Conservation (phyloP, 1,284 basidiomycete genomes). For the Exsudoporus floridanus region DNA sequence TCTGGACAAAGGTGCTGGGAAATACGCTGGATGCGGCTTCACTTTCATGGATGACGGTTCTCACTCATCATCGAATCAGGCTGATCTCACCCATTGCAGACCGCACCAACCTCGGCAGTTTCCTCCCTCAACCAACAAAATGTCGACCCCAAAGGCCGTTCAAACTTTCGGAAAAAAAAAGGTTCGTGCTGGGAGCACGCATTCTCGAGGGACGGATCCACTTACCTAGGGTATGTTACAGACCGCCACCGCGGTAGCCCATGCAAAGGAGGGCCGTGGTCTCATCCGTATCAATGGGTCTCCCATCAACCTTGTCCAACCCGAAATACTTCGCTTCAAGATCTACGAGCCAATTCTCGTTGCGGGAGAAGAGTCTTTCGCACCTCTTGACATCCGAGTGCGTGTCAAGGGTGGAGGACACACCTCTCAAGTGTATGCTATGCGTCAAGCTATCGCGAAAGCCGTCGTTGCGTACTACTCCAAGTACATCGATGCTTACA, state of each 20-base stretch:
- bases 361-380: conserved; percentile 83
- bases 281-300: conserved; percentile 97
- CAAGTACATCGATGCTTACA: conserved; percentile 98
- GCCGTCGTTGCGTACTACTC: conserved; percentile 98
- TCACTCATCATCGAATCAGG: not conserved
- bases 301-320: conserved; percentile 92
- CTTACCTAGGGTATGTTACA: conserved; percentile 34
- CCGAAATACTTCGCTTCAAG: conserved; percentile 96
- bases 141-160: conserved; percentile 83
- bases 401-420: conserved; percentile 99
- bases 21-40: conserved; percentile 42
- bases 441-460: conserved; percentile 99
- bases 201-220: conserved; percentile 1
- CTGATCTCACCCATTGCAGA: conserved; percentile 27
- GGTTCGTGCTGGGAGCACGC: conserved; percentile 46
- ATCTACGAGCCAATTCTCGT: conserved; percentile 96
- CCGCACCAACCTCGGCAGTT: conserved; percentile 11
- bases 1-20: conserved; percentile 15
- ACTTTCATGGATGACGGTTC: conserved; percentile 38
- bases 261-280: conserved; percentile 96
- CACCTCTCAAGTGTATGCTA: conserved; percentile 98
- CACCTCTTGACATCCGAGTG: conserved; percentile 91
- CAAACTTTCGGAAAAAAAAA: conserved; percentile 99
- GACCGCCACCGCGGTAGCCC: conserved; percentile 96
- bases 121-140: conserved; percentile 41